Percentiles rank a stretch among this genome's conserved stretches.
phyloP scores from a whole-genome alignment of 495 filamentous ascomycete genomes.

The Penicillium salamii region DNA sequence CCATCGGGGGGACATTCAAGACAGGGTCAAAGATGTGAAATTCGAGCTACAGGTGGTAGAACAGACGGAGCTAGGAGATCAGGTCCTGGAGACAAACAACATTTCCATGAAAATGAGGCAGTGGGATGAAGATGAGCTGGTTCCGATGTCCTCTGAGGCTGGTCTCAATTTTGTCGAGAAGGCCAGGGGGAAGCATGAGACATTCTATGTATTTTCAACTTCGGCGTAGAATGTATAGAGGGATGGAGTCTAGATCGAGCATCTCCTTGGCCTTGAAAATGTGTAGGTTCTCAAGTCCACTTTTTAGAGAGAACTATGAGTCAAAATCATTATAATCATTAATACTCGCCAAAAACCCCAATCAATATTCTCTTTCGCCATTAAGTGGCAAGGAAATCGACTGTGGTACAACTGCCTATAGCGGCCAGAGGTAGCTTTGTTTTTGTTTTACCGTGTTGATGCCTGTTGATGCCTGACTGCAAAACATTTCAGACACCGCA shows the following conservation, averaged over 20 bases:
- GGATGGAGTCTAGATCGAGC: not conserved
- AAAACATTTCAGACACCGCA: no score
- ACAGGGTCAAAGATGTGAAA: constrained; percentile 2
- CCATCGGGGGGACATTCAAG: constrained; percentile 2
- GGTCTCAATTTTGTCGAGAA: not conserved
- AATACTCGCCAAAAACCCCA: no score
- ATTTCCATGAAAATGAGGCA: constrained; percentile 11
- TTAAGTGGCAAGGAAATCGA: no score
- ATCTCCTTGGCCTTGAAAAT: no score
- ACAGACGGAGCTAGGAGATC: not conserved
- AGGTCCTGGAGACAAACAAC: constrained; percentile 5
- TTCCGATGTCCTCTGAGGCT: not conserved
- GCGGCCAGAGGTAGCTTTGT: no score
- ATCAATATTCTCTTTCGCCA: no score
- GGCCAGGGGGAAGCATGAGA: constrained; percentile 1
- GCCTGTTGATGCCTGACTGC: no score
- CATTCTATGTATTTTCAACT: constrained; percentile 4
- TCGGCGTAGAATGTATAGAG: not conserved
- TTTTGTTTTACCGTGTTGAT: no score
- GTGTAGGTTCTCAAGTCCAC: no score
- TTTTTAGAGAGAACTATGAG: no score
- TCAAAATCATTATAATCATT: no score
- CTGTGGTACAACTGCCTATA: no score
- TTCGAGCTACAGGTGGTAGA: constrained; percentile 2
- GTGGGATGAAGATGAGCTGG: constrained; percentile 3